phyloP scores from a whole-genome alignment of 2,329 filamentous ascomycete genomes.

The Paracoccidioides lutzii region DNA sequence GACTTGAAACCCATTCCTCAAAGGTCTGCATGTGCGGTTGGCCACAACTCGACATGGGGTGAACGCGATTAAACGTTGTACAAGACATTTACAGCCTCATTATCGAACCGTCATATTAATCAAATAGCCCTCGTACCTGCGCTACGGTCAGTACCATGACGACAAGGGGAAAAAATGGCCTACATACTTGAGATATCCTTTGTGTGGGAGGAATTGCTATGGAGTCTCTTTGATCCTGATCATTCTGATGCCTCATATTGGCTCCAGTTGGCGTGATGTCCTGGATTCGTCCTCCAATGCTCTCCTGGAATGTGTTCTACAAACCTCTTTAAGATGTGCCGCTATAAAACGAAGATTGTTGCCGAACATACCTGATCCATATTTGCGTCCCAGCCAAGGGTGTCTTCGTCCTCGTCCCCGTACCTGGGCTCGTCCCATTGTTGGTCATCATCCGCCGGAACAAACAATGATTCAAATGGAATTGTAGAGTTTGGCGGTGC shows the following conservation, averaged over 20 bases:
- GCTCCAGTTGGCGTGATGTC: constrained; percentile 22
- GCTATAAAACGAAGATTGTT: not conserved
- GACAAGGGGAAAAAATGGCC: not conserved
- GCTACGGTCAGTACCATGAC: not conserved
- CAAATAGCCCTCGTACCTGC: constrained; percentile 29
- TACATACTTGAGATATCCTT: constrained; percentile 34
- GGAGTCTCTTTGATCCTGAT: not conserved
- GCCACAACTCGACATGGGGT: not conserved
- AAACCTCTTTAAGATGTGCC: not conserved
- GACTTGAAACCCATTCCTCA: no score
- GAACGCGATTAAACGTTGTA: not conserved
- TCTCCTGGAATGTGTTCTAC: constrained; percentile 21
- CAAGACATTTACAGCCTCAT: not conserved
- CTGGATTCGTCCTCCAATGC: constrained; percentile 19
- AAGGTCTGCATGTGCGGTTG: not conserved
- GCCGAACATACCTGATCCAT: constrained; percentile 33
- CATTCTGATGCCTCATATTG: constrained; percentile 1
- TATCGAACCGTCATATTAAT: constrained; percentile 18
- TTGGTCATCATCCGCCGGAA: constrained; percentile 45
- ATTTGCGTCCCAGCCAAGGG: constrained; percentile 49
- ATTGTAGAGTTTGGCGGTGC: constrained; percentile 26
- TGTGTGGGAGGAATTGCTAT: constrained; percentile 33
- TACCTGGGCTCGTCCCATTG: constrained; percentile 49
- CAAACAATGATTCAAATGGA: constrained; percentile 46
- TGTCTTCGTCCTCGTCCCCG: constrained; percentile 44